phyloP scores from a whole-genome alignment of 768 basidiomycete species.

The Boletales sp. region DNA sequence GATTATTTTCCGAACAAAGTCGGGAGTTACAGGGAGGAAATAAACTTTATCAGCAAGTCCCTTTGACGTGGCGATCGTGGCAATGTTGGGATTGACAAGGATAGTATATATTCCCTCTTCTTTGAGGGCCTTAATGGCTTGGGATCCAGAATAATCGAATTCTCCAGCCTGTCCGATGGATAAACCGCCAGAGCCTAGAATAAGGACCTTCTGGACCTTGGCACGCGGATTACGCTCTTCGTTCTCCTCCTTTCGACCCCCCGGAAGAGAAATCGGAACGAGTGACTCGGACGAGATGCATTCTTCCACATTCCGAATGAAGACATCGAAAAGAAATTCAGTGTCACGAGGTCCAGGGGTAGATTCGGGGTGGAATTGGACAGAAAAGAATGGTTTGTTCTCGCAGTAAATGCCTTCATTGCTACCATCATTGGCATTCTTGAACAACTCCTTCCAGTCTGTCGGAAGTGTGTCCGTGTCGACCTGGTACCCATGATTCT shows the following conservation, averaged over 20 bases:
- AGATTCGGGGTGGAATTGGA: constrained; percentile 98
- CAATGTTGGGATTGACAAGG: constrained; percentile 98
- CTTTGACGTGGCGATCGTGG: constrained; percentile 96
- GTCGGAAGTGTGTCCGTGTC: constrained; percentile 70
- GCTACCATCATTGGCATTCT: constrained; percentile 94
- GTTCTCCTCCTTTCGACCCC: constrained; percentile 82
- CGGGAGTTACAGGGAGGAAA: constrained; percentile 97
- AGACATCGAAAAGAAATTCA: constrained; percentile 98
- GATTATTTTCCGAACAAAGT: constrained; percentile 97
- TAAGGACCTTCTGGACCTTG: constrained; percentile 89
- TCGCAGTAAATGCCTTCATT: constrained; percentile 97
- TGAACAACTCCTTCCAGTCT: constrained; percentile 93
- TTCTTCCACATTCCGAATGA: constrained; percentile 83
- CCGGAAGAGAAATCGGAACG: constrained; percentile 64
- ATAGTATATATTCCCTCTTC: constrained; percentile 99
- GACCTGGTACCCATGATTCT: constrained; percentile 98
- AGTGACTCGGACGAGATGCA: constrained; percentile 56
- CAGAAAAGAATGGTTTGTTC: constrained; percentile 94
- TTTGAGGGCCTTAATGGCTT: constrained; percentile 98
- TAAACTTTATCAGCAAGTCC: constrained; percentile 99
- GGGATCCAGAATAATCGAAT: constrained; percentile 99
- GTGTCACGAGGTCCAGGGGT: constrained; percentile 97
- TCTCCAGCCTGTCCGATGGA: constrained; percentile 99
- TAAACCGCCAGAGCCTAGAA: constrained; percentile 94
- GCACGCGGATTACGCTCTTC: constrained; percentile 65